These are phyloP conservation scores for Citrus unshiu DNA, from an alignment of 345 rosid species.

Conservation along the genomic window DNA sequence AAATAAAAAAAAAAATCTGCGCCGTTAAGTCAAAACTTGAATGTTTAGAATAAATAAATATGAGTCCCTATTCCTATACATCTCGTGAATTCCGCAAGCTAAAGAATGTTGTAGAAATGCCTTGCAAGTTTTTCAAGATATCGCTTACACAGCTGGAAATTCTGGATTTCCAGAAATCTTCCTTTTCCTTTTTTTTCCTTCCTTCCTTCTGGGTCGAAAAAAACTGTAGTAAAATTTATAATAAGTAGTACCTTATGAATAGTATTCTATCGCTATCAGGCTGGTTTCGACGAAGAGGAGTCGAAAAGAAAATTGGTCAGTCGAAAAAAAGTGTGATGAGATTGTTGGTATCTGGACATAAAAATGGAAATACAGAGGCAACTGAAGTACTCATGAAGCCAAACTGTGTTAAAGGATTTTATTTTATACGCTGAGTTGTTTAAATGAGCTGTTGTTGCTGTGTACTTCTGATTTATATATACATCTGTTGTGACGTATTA, in stretches of 20 bases:
- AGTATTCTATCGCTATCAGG: neutral
- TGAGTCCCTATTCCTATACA: neutral
- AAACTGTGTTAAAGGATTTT: neutral
- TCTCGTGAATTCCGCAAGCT: constrained; percentile 11
- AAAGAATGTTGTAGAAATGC: neutral
- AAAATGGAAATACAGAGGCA: neutral
- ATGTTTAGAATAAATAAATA: neutral
- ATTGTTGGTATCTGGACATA: neutral
- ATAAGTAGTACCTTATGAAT: too few relatives aligned
- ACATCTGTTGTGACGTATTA: too few relatives aligned
- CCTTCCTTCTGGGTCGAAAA: neutral
- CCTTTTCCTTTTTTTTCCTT: too few relatives aligned
- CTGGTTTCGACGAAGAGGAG: neutral
- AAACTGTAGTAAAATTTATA: too few relatives aligned
- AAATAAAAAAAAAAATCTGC: neutral
- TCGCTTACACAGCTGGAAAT: neutral
- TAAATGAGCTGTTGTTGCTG: neutral
- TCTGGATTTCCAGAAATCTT: neutral
- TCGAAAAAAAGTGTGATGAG: neutral
- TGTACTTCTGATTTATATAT: neutral
- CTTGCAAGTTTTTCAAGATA: neutral
- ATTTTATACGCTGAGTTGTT: constrained; percentile 4
- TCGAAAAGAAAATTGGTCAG: too few relatives aligned
- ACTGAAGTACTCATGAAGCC: neutral
- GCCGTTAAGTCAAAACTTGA: constrained; percentile 23